These are phyloP conservation scores for Fusarium sp. DNA, from an alignment of 2,329 filamentous ascomycete species.

Conservation along the genomic window DNA sequence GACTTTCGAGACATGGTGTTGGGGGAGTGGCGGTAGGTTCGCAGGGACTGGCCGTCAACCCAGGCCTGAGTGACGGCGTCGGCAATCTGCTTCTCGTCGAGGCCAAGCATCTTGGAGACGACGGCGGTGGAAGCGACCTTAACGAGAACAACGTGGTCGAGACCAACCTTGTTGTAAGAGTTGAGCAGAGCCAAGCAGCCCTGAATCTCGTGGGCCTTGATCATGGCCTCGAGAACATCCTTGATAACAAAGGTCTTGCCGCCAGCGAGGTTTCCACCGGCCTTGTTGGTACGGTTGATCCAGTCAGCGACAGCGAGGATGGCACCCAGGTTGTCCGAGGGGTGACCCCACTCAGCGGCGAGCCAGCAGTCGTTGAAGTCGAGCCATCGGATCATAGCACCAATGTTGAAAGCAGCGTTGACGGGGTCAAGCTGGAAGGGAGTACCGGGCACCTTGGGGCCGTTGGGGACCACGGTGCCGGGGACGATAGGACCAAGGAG, in stretches of 20 bases:
- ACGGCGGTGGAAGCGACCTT: constrained; percentile 97
- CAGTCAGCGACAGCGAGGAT: constrained; percentile 98
- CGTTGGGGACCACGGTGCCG: constrained; percentile 91
- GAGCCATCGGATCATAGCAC: constrained; percentile 98
- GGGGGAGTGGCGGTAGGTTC: constrained; percentile 95
- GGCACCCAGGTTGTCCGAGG: constrained; percentile 96
- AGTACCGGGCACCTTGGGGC: constrained; percentile 89
- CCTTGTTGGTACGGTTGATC: constrained; percentile 89
- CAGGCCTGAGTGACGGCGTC: constrained; percentile 97
- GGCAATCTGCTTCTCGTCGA: constrained; percentile 89
- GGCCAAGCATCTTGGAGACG: constrained; percentile 92
- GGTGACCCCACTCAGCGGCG: constrained; percentile 98
- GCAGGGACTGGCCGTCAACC: constrained; percentile 94
- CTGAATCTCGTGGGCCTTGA: constrained; percentile 99
- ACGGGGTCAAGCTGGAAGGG: constrained; percentile 94
- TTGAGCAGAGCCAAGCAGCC: constrained; percentile 96
- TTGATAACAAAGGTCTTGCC: constrained; percentile 89
- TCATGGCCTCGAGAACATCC: constrained; percentile 96
- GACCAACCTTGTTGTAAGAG: constrained; percentile 97
- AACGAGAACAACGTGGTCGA: constrained; percentile 97
- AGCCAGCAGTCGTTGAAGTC: constrained; percentile 99
- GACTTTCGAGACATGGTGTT: constrained; percentile 99
- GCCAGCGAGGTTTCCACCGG: constrained; percentile 80
- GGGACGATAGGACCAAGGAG: constrained; percentile 91
- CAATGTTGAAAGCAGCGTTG: constrained; percentile 98